A percentile compares a stretch with the other conserved stretches of the same genome.
Conservation (phyloP, 768 basidiomycete species). For the Leccinum sublutescens region DNA sequence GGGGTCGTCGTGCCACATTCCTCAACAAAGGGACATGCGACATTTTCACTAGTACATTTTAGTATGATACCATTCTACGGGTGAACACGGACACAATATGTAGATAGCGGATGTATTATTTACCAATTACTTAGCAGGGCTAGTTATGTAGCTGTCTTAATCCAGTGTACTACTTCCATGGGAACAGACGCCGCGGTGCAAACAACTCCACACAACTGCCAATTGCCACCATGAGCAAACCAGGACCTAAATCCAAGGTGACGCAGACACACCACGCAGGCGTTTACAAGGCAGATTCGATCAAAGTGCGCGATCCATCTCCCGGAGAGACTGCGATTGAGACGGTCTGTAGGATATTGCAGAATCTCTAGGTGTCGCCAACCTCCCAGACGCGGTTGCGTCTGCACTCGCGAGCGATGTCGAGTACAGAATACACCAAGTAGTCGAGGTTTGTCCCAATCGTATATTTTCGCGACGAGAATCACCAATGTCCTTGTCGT, state of each 20-base stretch:
- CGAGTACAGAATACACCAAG: conserved; percentile 93
- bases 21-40: neutral
- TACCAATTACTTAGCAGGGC: neutral
- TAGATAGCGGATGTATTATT: neutral
- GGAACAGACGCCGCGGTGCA: neutral
- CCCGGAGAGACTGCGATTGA: conserved; percentile 9
- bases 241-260: conserved; percentile 44
- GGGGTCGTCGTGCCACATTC: neutral
- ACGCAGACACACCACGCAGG: conserved; percentile 53
- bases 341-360: conserved; percentile 72
- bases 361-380: conserved; percentile 77
- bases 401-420: conserved; percentile 91
- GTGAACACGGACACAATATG: neutral
- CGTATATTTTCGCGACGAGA: neutral
- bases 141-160: neutral
- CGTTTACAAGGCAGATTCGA: conserved; percentile 60
- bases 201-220: neutral
- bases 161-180: neutral
- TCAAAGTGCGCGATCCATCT: conserved; percentile 46
- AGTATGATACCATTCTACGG: neutral
- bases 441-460: conserved; percentile 70
- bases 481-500: neutral
- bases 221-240: conserved; percentile 38
- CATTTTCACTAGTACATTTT: conserved; percentile 8
- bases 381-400: conserved; percentile 74